A percentile compares a stretch with the other conserved stretches of the same genome.
These are phyloP conservation scores for Meyerozyma athensensis DNA, from an alignment of 1,139 yeast genomes.

Conservation along the genomic window DNA sequence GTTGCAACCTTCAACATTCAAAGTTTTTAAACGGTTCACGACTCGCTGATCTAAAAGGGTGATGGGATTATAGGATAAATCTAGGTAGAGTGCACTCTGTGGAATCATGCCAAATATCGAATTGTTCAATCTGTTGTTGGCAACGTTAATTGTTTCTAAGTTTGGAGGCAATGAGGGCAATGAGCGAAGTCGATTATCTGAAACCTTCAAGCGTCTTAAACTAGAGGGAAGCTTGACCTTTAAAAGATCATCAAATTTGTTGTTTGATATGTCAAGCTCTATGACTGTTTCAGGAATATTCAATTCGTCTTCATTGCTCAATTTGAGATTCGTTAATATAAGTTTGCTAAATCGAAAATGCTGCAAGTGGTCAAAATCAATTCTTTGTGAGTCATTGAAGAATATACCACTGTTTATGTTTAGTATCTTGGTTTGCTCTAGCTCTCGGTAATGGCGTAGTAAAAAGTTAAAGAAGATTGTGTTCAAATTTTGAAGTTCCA, in stretches of 20 bases:
- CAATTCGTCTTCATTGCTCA: conserved; percentile 5
- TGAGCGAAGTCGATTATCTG: conserved; percentile 3
- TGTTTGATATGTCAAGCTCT: conserved; percentile 6
- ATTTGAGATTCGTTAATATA: conserved; percentile 2
- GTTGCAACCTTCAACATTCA: neutral
- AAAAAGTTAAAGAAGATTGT: conserved; percentile 6
- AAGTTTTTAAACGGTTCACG: neutral
- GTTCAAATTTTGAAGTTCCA: conserved; percentile 5
- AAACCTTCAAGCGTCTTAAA: conserved; percentile 3
- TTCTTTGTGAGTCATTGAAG: neutral
- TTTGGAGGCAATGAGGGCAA: neutral
- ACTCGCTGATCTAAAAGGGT: neutral
- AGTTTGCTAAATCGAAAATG: conserved; percentile 2
- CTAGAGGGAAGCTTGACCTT: conserved; percentile 4
- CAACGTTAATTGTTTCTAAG: neutral
- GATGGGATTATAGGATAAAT: neutral
- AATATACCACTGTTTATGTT: conserved; percentile 2
- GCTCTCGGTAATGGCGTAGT: neutral
- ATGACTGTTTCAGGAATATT: conserved; percentile 2
- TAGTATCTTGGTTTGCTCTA: conserved; percentile 3
- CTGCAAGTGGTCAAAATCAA: neutral
- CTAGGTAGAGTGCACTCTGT: neutral
- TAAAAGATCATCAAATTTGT: conserved; percentile 2
- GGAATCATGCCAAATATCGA: neutral
- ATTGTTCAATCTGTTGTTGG: neutral